Percentiles rank a stretch among this genome's conserved stretches.
phyloP scores from a whole-genome alignment of 106 monocot genomes.

The Ottelia alismoides region DNA sequence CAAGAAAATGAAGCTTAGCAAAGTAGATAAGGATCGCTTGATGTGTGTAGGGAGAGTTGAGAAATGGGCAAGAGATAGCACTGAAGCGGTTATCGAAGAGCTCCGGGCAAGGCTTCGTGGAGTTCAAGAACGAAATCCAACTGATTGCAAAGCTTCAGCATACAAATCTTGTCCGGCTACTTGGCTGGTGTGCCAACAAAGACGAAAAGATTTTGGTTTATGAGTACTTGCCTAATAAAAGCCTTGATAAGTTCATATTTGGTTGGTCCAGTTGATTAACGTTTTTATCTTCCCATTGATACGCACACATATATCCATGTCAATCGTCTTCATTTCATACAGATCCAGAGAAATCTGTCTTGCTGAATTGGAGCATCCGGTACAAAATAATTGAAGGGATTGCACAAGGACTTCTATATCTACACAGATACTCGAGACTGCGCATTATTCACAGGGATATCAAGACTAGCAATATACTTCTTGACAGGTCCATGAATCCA shows the following conservation, averaged over 20 bases:
- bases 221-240: slow-evolving; percentile 4
- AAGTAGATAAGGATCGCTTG: too few species aligned
- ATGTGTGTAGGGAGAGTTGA: slow-evolving; percentile 4
- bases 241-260: slow-evolving; percentile 3
- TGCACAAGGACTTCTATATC: slow-evolving; percentile 1
- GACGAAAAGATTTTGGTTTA: slow-evolving; percentile 3
- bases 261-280: neutral
- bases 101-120: neutral
- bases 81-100: slow-evolving; percentile 1
- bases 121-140: slow-evolving; percentile 1
- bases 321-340: neutral
- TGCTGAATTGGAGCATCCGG: neutral
- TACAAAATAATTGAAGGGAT: neutral
- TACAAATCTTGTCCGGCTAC: neutral
- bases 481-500: slow-evolving; percentile 1
- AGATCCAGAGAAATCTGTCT: neutral
- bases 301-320: neutral
- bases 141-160: slow-evolving; percentile 3
- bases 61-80: slow-evolving; percentile 2
- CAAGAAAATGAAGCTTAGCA: too few species aligned
- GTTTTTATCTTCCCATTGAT: neutral
- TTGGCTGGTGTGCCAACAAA: neutral
- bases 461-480: slow-evolving; percentile 4
- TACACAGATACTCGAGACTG: neutral
- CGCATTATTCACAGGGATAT: slow-evolving; percentile 2